Conservation (phyloP, 768 basidiomycete species). For the Tulasnella calospora region DNA sequence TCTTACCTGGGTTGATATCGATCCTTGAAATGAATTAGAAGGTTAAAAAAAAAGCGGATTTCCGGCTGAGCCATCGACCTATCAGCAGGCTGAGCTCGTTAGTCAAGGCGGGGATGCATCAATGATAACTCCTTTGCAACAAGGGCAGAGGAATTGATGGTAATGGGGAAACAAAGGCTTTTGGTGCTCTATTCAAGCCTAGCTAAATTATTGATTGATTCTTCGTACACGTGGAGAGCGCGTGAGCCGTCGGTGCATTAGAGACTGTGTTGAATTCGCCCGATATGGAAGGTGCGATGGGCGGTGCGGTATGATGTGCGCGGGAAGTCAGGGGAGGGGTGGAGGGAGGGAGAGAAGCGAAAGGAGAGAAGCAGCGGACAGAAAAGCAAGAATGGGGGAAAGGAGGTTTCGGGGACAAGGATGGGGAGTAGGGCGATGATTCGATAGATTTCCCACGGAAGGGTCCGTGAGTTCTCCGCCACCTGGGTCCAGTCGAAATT, state of each 20-base stretch:
- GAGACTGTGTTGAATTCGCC: constrained; percentile 11
- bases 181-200: neutral
- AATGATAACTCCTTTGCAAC: constrained; percentile 3
- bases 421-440: neutral
- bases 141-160: neutral
- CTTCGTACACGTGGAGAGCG: constrained; percentile 5
- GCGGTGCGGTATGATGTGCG: neutral
- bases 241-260: constrained; percentile 1
- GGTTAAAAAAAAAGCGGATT: neutral
- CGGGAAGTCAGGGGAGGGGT: neutral
- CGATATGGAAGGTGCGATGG: neutral
- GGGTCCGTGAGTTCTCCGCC: constrained; percentile 11
- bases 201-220: neutral
- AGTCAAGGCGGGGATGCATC: neutral
- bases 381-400: neutral
- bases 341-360: neutral
- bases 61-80: neutral
- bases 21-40: constrained; percentile 10
- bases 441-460: neutral
- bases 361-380: neutral
- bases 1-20: neutral
- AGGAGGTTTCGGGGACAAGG: neutral
- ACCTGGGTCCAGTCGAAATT: neutral
- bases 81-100: neutral
- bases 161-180: neutral